These are phyloP conservation scores for Tubosaeta sp. DNA, from an alignment of 768 basidiomycete species.

Conservation along the genomic window DNA sequence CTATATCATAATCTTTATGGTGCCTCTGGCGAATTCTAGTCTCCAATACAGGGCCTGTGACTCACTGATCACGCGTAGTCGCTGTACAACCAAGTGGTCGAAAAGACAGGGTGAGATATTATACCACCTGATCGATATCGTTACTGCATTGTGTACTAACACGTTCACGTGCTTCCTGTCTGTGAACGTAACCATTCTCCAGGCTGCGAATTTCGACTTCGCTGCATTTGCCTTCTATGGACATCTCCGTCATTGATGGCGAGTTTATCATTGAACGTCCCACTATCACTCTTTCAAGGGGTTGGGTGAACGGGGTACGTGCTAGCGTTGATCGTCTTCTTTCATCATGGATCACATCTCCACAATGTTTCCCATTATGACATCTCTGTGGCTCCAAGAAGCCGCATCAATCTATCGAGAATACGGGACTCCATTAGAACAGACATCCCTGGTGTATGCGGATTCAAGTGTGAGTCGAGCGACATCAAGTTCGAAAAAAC, in stretches of 20 bases:
- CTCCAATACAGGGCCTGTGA: neutral
- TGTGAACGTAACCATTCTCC: constrained; percentile 29
- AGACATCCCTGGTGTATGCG: constrained; percentile 34
- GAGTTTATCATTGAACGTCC: constrained; percentile 42
- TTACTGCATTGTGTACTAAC: constrained; percentile 22
- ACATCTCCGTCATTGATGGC: constrained; percentile 47
- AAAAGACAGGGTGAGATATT: constrained; percentile 11
- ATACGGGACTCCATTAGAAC: constrained; percentile 31
- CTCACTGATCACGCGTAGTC: constrained; percentile 7
- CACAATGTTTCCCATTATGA: neutral
- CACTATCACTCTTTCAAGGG: constrained; percentile 32
- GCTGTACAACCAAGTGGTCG: constrained; percentile 14
- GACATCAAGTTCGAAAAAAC: neutral
- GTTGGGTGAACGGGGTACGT: constrained; percentile 41
- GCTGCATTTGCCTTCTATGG: constrained; percentile 34
- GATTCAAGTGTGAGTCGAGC: constrained; percentile 32
- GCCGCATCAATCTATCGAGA: constrained; percentile 28
- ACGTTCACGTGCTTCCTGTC: constrained; percentile 39
- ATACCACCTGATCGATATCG: neutral
- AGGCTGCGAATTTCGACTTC: constrained; percentile 32
- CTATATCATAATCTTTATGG: neutral
- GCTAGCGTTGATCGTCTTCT: neutral
- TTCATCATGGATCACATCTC: constrained; percentile 16
- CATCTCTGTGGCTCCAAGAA: constrained; percentile 16
- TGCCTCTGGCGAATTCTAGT: constrained; percentile 25